Conservation (phyloP, 768 basidiomycete species). For the Phlebiopsis gigantea region DNA sequence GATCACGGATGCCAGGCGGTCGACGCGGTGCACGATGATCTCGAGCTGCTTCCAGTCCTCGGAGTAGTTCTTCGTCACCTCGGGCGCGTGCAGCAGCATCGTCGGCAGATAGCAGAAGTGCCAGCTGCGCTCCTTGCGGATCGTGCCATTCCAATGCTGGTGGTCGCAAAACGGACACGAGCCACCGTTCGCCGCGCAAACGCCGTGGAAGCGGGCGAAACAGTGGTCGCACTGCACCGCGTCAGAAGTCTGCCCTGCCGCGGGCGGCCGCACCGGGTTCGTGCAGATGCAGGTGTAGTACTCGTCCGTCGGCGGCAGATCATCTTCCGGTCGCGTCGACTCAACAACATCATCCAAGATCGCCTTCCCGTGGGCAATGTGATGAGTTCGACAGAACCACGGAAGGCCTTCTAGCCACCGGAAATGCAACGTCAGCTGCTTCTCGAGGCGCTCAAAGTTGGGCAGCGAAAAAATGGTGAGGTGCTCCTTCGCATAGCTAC, state of each 20-base stretch:
- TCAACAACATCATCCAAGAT: slow-evolving; percentile 74
- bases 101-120: slow-evolving; percentile 78
- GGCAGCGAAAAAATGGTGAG: slow-evolving; percentile 70
- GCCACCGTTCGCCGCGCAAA: slow-evolving; percentile 82
- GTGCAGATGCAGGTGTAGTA: slow-evolving; percentile 85
- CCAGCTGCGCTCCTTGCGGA: slow-evolving; percentile 77
- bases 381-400: slow-evolving; percentile 72
- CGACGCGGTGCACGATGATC: slow-evolving; percentile 72
- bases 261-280: slow-evolving; percentile 72
- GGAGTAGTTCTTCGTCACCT: slow-evolving; percentile 73
- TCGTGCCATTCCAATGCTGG: slow-evolving; percentile 85
- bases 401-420: slow-evolving; percentile 72
- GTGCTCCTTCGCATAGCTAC: slow-evolving; percentile 62
- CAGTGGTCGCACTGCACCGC: slow-evolving; percentile 91
- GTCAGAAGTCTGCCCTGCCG: slow-evolving; percentile 66
- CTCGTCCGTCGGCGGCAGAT: slow-evolving; percentile 72
- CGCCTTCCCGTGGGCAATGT: slow-evolving; percentile 53
- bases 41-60: slow-evolving; percentile 78
- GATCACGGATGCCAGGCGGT: slow-evolving; percentile 67
- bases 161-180: slow-evolving; percentile 91
- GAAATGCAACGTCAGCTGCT: slow-evolving; percentile 60
- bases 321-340: slow-evolving; percentile 71
- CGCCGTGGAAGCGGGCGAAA: slow-evolving; percentile 79
- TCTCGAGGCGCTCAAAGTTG: slow-evolving; percentile 65
- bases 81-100: slow-evolving; percentile 68